These are phyloP conservation scores for Scedosporium aurantiacum DNA, from an alignment of 2,329 filamentous ascomycete species.

Conservation along the genomic window DNA sequence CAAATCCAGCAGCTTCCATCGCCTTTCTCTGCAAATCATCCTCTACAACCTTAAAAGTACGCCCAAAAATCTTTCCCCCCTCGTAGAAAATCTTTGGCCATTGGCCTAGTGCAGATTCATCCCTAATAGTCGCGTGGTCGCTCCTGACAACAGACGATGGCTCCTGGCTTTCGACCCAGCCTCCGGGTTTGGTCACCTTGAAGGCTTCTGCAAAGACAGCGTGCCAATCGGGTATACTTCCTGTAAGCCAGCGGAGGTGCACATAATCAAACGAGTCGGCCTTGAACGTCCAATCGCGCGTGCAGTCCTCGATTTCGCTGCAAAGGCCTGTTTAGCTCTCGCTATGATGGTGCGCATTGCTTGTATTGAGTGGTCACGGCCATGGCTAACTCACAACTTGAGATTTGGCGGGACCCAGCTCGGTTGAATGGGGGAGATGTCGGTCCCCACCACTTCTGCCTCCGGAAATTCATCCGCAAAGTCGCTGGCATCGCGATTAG, in stretches of 20 bases:
- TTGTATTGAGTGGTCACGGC: neutral
- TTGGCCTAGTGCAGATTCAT: conserved; percentile 1
- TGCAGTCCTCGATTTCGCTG: conserved; percentile 21
- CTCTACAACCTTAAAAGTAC: conserved; percentile 3
- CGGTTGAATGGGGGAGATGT: conserved; percentile 46
- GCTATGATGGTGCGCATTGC: too few species aligned
- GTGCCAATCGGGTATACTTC: conserved; percentile 45
- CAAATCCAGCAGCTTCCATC: conserved; percentile 8
- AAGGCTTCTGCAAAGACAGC: conserved; percentile 40
- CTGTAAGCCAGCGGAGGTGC: conserved; percentile 46
- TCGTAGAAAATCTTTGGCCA: conserved; percentile 9
- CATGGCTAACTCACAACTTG: conserved; percentile 13
- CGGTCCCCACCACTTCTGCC: conserved; percentile 35
- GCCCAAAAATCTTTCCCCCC: conserved; percentile 4
- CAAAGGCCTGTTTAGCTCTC: neutral
- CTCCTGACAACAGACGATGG: conserved; percentile 5
- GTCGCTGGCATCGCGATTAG: conserved; percentile 27
- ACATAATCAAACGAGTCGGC: conserved; percentile 43
- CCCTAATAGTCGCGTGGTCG: conserved; percentile 16
- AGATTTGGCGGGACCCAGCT: conserved; percentile 33
- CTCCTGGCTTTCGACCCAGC: conserved; percentile 13
- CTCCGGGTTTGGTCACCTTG: conserved; percentile 18
- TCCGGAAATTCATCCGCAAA: conserved; percentile 30
- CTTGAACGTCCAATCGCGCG: conserved; percentile 31
- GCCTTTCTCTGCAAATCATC: conserved; percentile 9